Base-by-base conservation (phyloP, 2,329 filamentous ascomycete species). In the Leptosphaerulina australis region DNA sequence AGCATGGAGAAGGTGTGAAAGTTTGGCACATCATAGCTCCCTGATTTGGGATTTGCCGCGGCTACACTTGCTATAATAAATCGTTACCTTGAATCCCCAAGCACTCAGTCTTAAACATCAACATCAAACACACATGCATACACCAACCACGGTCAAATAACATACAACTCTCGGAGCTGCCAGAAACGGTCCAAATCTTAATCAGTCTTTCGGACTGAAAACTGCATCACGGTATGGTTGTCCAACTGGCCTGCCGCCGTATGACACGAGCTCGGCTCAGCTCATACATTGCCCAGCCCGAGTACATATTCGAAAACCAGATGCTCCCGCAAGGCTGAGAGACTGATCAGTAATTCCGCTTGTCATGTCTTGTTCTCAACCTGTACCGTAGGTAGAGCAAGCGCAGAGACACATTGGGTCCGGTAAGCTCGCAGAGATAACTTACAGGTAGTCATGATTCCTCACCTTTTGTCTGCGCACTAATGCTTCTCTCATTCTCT, bases 1-100 rank as follows among this genome's bases (percentile, higher is more conserved):
- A 75, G 64, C 71, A 74, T 74, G 36, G 55, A 41, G 56, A 44
- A 50, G 52, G 44, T 48, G 36, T 36, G 29, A 29, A 40, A 36
- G 38, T 44, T 18, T 15, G 7, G 26, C 28, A 43, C 58, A 60
- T 55, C 50, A 53, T 54, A 55, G 53, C 51, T 53, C 41, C 34
- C 14, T 28, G 45, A 54, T 57, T 59, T 59, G 43, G 46, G 34
- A 44, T 17, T n/a, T 39, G 43, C 35, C 34, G 43, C 43, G 50
- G 44, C 44, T 40, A 35, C 43, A 43, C 25, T 36, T 35, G 40
- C 47, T 38, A 15, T 40, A 18, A 14, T 4, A 22, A 36, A 40
- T 35, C 44, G 11, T 10, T 37, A 10, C 28, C n/a, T n/a, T n/a
- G n/a, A n/a, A n/a, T n/a, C n/a, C n/a, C n/a, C n/a, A n/a, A n/a